Base-by-base conservation (phyloP, 2,329 filamentous ascomycete species). In the Juglanconis juglandina region DNA sequence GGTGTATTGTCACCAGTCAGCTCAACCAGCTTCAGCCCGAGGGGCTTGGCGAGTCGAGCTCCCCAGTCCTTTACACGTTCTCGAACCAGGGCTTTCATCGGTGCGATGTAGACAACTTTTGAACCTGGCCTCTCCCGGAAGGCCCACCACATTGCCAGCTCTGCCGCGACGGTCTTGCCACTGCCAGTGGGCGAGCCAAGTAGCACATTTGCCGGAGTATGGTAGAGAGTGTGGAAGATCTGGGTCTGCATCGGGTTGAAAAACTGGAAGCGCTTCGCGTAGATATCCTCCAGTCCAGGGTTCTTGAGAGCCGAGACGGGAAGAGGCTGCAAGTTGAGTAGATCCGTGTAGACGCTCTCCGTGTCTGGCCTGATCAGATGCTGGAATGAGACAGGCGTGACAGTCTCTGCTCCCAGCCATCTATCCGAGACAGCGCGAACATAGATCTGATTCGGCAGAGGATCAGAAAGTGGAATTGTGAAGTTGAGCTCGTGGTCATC, bases 201-300 rank as follows among this genome's bases (percentile, higher is more conserved):
- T 3, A 99, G 83, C 4, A 99, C 93, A 70, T 99, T 99, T 50
- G 91, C 89, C 7, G 90, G 76, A 0, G 95, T 97, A 71, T 98
- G 89, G 66, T 99, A 99, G 39, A 99, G 83, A 13, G 92, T 94
- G 70, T 99, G 95, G 76, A 99, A 99, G 55, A 99, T 92, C 70
- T 99, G 95, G 0, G 95, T 98, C 74, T 99, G 95, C 96, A 99
- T 98, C 0, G 95, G 95, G 71, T 99, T 99, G 81, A 99, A 99
- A 75, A 89, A 99, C 65, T 95, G 89, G 74, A 99, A 99, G 37
- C 92, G 86, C 71, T 94, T 81, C 0, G 83, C 87, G 69, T 99
- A 99, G 1, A 99, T 84, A 63, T 95, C 91, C 72, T 99, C 94
- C 0, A 99, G 76, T 0, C 87, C 80, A 0, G 91, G 87, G 64